Evolutionary conservation across 768 basidiomycete genomes (phyloP).

Genomic region (Holtermannia corniformis): DNA sequence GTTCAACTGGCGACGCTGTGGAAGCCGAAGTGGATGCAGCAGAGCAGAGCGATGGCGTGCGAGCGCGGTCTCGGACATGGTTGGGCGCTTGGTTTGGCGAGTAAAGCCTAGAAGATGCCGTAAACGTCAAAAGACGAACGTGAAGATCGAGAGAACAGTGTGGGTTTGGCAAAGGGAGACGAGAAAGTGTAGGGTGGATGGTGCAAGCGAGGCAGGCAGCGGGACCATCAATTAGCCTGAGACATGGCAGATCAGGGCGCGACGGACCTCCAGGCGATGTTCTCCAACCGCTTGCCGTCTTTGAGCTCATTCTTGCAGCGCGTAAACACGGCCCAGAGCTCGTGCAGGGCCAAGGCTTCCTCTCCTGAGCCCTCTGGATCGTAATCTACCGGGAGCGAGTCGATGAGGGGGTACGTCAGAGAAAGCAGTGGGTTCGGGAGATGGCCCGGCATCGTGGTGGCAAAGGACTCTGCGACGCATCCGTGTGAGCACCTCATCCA

Average conservation of each 20-base stretch:
- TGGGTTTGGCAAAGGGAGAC: background rate
- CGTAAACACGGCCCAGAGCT: slow-evolving; percentile 17
- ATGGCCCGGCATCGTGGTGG: background rate
- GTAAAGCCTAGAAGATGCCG: background rate
- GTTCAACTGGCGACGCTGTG: background rate
- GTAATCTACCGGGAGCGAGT: background rate
- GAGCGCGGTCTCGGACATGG: background rate
- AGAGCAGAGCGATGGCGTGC: background rate
- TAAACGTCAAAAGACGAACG: background rate
- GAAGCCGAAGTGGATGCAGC: background rate
- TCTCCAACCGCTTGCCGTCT: slow-evolving; percentile 33
- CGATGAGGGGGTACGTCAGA: background rate
- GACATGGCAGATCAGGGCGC: no score
- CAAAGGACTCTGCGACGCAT: no score
- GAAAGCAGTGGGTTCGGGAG: background rate
- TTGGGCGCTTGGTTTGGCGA: background rate
- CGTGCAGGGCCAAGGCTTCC: background rate
- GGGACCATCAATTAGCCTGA: no score
- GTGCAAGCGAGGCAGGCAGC: no score
- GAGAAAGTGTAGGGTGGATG: no score
- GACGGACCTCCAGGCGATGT: slow-evolving; percentile 33
- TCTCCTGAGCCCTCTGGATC: background rate
- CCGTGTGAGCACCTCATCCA: no score
- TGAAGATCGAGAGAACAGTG: background rate
- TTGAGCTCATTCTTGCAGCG: slow-evolving; percentile 30